phyloP scores from a whole-genome alignment of 225 moss, liverwort and hornwort genomes.

The Straminergon stramineum region DNA sequence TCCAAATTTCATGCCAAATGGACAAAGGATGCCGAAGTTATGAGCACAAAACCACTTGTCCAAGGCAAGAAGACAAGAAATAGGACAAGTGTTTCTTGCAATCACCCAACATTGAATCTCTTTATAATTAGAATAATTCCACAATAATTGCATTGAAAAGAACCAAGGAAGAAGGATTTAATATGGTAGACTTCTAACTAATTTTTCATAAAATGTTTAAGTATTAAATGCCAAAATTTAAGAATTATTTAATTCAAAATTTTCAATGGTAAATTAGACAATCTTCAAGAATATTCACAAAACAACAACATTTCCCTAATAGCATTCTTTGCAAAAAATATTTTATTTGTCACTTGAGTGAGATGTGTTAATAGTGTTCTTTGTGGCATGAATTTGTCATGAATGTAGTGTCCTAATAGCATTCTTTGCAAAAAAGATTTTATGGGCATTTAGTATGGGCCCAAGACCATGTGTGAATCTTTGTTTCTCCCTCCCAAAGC shows the following conservation, averaged over 20 bases:
- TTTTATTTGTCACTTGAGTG: too few species aligned
- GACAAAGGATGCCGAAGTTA: too few species aligned
- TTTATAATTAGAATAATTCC: neutral
- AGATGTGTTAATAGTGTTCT: neutral
- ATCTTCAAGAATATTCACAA: neutral
- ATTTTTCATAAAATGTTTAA: neutral
- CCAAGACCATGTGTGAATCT: too few species aligned
- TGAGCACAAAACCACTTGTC: too few species aligned
- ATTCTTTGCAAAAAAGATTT: neutral
- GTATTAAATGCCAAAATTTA: neutral
- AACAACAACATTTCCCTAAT: neutral
- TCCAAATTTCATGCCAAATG: too few species aligned
- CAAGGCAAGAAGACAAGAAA: too few species aligned
- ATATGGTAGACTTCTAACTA: neutral
- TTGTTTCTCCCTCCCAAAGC: too few species aligned
- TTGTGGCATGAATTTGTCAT: too few species aligned
- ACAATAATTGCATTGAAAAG: neutral
- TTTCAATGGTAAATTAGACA: neutral
- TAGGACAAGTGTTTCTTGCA: too few species aligned
- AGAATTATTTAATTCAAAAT: neutral
- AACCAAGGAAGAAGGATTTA: neutral
- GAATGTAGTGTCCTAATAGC: neutral
- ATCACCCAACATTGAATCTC: neutral
- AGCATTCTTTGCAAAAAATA: too few species aligned
- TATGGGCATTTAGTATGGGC: too few species aligned